Evolutionary conservation across 2,329 filamentous ascomycete species (phyloP).

Genomic region (Rhinocladiella similis): DNA sequence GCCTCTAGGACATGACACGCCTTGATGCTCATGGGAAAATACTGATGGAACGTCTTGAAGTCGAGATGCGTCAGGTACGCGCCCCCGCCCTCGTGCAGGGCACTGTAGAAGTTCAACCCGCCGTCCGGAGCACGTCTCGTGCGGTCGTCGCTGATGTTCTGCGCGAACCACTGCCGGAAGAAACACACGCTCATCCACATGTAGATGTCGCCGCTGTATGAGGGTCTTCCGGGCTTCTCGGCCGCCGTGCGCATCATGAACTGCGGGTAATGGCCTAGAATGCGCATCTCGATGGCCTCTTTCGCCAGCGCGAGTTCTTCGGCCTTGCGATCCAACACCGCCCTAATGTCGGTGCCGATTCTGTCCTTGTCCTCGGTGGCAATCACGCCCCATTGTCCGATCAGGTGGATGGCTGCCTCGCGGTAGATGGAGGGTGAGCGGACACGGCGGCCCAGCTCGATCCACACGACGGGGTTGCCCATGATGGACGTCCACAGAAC

Average conservation of each 20-base stretch:
- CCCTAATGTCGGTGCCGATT: slow-evolving; percentile 26
- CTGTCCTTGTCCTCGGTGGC: slow-evolving; percentile 19
- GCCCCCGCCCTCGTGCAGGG: slow-evolving; percentile 41
- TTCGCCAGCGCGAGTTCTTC: slow-evolving; percentile 30
- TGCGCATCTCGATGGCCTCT: slow-evolving; percentile 32
- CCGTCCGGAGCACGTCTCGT: slow-evolving; percentile 44
- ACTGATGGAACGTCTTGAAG: slow-evolving; percentile 30
- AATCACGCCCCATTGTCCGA: slow-evolving; percentile 35
- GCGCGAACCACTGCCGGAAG: slow-evolving; percentile 49
- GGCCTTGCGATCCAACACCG: slow-evolving; percentile 31
- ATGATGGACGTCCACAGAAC: slow-evolving; percentile 47
- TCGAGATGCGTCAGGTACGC: slow-evolving; percentile 44
- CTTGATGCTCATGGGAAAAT: slow-evolving; percentile 34
- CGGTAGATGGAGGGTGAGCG: slow-evolving; percentile 43
- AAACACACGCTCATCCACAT: slow-evolving; percentile 52
- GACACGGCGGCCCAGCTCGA: slow-evolving; percentile 47
- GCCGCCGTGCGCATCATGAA: slow-evolving; percentile 39
- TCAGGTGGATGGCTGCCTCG: slow-evolving; percentile 35
- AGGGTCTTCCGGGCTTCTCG: slow-evolving; percentile 40
- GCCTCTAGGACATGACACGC: slow-evolving; percentile 31
- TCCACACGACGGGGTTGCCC: slow-evolving; percentile 46
- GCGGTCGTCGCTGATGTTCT: slow-evolving; percentile 40
- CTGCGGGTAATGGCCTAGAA: slow-evolving; percentile 35
- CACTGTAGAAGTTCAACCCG: slow-evolving; percentile 47
- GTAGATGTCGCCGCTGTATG: slow-evolving; percentile 51